phyloP scores from a whole-genome alignment of 805 yeast genomes.

The Pachysolen tannophilus region DNA sequence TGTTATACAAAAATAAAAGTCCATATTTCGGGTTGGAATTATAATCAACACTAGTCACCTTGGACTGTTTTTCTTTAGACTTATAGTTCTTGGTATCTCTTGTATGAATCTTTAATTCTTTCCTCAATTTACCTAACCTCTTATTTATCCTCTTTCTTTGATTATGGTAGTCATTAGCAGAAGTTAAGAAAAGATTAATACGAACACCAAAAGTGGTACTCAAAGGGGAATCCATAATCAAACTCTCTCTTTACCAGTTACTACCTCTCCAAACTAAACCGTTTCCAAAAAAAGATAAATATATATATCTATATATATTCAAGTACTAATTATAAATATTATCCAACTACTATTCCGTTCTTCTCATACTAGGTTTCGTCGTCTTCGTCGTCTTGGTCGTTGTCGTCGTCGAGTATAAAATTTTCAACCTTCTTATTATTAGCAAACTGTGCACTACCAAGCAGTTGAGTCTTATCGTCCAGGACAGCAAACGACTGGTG shows the following conservation, averaged over 20 bases:
- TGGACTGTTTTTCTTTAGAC: constrained; percentile 36
- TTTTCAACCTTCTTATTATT: no score
- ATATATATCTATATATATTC: no score
- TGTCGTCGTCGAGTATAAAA: no score
- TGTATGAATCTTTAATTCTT: constrained; percentile 51
- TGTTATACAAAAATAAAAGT: constrained; percentile 49
- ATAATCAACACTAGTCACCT: constrained; percentile 41
- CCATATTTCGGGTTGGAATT: constrained; percentile 44
- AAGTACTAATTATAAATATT: no score
- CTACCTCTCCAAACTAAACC: not conserved
- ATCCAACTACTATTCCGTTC: no score
- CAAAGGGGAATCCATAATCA: constrained; percentile 37
- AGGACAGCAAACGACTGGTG: no score
- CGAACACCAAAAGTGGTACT: constrained; percentile 46
- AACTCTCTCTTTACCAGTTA: not conserved
- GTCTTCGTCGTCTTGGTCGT: no score
- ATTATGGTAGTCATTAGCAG: constrained; percentile 61
- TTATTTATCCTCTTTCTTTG: constrained; percentile 59
- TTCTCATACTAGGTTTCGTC: no score
- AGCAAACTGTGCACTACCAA: no score
- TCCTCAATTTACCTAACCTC: constrained; percentile 56
- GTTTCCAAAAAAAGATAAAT: no score
- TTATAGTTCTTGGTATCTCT: constrained; percentile 59
- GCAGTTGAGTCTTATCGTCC: no score
- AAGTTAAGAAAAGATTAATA: constrained; percentile 50